phyloP scores from a whole-genome alignment of 2,329 filamentous ascomycete genomes.

The Acrodontium crateriforme region DNA sequence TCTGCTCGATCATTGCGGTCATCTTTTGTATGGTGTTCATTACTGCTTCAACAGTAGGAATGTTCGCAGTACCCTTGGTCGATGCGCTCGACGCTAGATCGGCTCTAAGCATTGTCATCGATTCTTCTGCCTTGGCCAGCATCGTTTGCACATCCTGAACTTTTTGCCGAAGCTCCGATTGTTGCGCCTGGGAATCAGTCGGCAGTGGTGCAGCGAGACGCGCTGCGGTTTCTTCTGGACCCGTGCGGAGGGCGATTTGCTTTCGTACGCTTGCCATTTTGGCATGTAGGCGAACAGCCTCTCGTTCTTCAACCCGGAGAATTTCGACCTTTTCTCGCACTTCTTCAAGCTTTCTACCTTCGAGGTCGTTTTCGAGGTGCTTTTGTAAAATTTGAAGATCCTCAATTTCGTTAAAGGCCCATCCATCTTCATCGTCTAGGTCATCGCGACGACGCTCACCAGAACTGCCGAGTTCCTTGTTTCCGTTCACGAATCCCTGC shows the following conservation, averaged over 20 bases:
- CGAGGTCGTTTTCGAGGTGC: slow-evolving; percentile 50
- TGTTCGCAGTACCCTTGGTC: slow-evolving; percentile 20
- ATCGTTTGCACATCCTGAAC: slow-evolving; percentile 61
- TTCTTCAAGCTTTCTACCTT: slow-evolving; percentile 53
- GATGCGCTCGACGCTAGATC: slow-evolving; percentile 49
- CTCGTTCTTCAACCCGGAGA: slow-evolving; percentile 51
- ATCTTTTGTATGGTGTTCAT: slow-evolving; percentile 85
- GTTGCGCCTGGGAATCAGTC: slow-evolving; percentile 69
- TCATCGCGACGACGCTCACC: slow-evolving; percentile 45
- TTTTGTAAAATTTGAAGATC: slow-evolving; percentile 40
- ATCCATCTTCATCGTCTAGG: slow-evolving; percentile 42
- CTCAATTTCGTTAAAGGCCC: slow-evolving; percentile 63
- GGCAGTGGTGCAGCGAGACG: slow-evolving; percentile 62
- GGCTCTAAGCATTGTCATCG: slow-evolving; percentile 62
- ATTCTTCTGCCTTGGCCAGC: slow-evolving; percentile 67
- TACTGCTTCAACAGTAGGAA: slow-evolving; percentile 83
- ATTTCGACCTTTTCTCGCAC: slow-evolving; percentile 54
- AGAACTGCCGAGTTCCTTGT: slow-evolving; percentile 41
- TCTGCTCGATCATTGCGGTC: slow-evolving; percentile 83
- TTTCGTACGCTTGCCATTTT: slow-evolving; percentile 69
- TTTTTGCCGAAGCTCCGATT: slow-evolving; percentile 67
- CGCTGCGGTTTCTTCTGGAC: slow-evolving; percentile 52
- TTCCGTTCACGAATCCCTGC: slow-evolving; percentile 49
- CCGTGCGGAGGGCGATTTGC: slow-evolving; percentile 54
- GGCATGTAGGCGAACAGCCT: slow-evolving; percentile 56